These are phyloP conservation scores for Arachnopeziza araneosa DNA, from an alignment of 2,329 filamentous ascomycete species.

Conservation along the genomic window DNA sequence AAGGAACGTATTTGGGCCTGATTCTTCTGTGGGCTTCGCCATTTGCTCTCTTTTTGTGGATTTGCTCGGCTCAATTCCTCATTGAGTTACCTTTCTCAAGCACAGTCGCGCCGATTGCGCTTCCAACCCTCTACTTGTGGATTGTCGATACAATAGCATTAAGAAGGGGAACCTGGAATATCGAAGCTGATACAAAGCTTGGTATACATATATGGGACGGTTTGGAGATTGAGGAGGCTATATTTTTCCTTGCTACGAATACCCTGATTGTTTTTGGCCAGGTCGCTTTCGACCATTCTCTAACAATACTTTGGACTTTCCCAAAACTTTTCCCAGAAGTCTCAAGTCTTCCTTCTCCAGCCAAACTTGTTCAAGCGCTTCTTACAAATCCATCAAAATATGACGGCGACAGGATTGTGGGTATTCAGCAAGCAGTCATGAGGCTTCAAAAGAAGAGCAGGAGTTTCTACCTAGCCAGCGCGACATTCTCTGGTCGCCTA, in stretches of 20 bases:
- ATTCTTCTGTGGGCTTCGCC: constrained; percentile 66
- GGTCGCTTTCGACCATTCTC: constrained; percentile 62
- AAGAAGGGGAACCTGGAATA: constrained; percentile 67
- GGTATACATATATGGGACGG: constrained; percentile 56
- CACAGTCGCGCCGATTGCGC: constrained; percentile 51
- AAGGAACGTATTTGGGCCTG: constrained; percentile 61
- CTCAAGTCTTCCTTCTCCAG: constrained; percentile 43
- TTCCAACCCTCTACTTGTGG: constrained; percentile 68
- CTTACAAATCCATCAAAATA: constrained; percentile 42
- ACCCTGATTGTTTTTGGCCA: constrained; percentile 63
- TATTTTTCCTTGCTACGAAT: constrained; percentile 70
- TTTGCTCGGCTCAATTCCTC: constrained; percentile 58
- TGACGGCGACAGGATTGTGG: constrained; percentile 51
- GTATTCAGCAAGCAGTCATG: constrained; percentile 52
- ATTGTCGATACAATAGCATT: constrained; percentile 64
- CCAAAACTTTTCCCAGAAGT: constrained; percentile 49
- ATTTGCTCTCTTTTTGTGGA: constrained; percentile 59
- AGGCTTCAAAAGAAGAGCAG: constrained; percentile 60
- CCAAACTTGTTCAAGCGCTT: constrained; percentile 47
- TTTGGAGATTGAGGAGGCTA: constrained; percentile 67
- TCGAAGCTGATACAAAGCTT: constrained; percentile 62
- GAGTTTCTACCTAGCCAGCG: constrained; percentile 68
- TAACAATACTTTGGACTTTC: constrained; percentile 60
- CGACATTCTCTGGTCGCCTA: constrained; percentile 61
- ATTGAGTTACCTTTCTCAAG: constrained; percentile 52